Base-by-base conservation (phyloP, 2,329 filamentous ascomycete species). In the Aspergillus oerlinghausenensis region DNA sequence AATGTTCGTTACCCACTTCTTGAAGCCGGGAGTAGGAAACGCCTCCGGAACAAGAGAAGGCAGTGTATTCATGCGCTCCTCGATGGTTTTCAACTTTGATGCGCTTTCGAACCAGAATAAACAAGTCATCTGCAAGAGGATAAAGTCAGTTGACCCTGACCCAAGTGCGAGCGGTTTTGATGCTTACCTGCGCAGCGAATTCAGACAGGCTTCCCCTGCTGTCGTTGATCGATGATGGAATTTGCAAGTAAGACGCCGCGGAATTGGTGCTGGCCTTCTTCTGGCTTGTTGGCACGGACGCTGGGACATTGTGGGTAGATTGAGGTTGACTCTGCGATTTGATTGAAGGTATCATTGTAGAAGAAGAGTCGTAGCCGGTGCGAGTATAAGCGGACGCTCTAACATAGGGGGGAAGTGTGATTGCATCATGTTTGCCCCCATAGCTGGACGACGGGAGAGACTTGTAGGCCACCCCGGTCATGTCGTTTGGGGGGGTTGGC, bases 71-170 rank as follows among this genome's bases (percentile, higher is more conserved):
- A 64, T 67, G 62, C 60, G 77, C 9, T 86, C 84, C 70, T 92
- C 88, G 40, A 92, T 90, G 56, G 84, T 82, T 64, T 88, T 84
- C 17, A 97, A 78, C 23, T 88, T 88, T n/a, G 88, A 83, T 47
- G 89, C 88, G 17, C 88, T 89, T 74, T 97, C 92, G 71, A 97
- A 97, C 93, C 94, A 97, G 77, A 97, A 97, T 14, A 99, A 81
- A 70, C 93, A 97, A 11, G 93, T 96, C 74, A 97, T 90, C 90
- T 96, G 67, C 2, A 56, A 48, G 14, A 29, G n/a, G 14, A 26
- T 65, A 47, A 64, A 55, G 51, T 51, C 14, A 51, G 35, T 26
- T 3, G 38, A 14, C 38, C 5, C 21, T 19, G 26, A 14, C 8
- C 4, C 10, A 47, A 5, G 28, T 29, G 10, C 6, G 32, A 4